A percentile compares a stretch with the other conserved stretches of the same genome.
These are phyloP conservation scores for Eimeria necatrix DNA, from an alignment of 169 alveolate species.

Conservation along the genomic window DNA sequence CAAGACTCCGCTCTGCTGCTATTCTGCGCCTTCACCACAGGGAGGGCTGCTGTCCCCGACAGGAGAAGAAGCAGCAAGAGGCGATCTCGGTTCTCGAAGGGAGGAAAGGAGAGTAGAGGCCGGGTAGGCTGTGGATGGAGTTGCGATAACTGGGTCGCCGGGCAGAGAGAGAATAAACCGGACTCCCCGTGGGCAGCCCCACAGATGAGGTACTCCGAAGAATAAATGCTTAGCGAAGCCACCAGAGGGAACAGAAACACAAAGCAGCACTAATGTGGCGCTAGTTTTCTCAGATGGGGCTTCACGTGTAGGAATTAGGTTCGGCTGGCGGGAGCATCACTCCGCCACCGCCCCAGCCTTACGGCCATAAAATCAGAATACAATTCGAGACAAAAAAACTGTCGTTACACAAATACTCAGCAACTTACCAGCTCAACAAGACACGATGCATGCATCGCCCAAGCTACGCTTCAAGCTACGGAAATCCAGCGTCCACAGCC, in stretches of 20 bases:
- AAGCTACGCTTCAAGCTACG: constrained; percentile 24
- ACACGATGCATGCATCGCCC: constrained; percentile 75
- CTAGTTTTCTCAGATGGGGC: constrained; percentile 38
- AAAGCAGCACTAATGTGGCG: constrained; percentile 67
- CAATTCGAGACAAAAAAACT: constrained; percentile 55
- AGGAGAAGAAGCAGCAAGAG: constrained; percentile 4
- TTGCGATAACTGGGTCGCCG: constrained; percentile 61
- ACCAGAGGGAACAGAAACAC: constrained; percentile 13
- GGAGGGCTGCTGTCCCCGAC: neutral
- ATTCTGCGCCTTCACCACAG: constrained; percentile 22
- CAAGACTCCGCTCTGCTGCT: neutral
- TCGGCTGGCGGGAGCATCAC: constrained; percentile 66
- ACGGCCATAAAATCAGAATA: constrained; percentile 70
- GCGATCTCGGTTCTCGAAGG: neutral
- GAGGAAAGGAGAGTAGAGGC: constrained; percentile 30
- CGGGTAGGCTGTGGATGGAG: constrained; percentile 15
- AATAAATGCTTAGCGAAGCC: constrained; percentile 39
- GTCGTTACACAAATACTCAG: constrained; percentile 23
- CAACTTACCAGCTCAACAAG: constrained; percentile 62
- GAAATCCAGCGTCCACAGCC: constrained; percentile 64
- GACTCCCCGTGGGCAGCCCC: constrained; percentile 44
- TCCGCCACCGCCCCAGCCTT: constrained; percentile 74
- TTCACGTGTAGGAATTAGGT: constrained; percentile 49
- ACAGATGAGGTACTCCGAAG: constrained; percentile 39
- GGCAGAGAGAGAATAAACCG: neutral